Conservation (phyloP, 345 rosid genomes). For the Eucalyptus camaldulensis region DNA sequence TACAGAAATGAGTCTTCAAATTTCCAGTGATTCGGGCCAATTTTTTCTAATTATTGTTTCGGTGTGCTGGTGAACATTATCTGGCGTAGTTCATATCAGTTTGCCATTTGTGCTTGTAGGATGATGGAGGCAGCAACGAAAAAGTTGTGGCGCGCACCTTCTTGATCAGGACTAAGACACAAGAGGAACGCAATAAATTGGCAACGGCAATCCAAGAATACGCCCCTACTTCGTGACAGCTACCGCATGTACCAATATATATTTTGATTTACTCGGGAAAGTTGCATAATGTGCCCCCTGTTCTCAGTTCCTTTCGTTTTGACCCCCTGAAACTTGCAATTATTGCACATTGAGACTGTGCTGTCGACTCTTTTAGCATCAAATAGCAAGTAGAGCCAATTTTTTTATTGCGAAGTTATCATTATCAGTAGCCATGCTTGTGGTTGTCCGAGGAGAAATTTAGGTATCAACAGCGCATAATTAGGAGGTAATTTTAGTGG, state of each 20-base stretch:
- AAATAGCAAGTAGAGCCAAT: background rate
- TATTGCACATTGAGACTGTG: background rate
- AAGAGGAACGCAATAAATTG: conserved; percentile 68
- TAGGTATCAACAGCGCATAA: too few species aligned
- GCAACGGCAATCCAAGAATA: conserved; percentile 70
- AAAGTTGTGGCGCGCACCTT: conserved; percentile 59
- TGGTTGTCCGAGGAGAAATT: too few species aligned
- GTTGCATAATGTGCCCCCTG: background rate
- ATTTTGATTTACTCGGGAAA: background rate
- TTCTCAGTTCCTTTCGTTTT: background rate
- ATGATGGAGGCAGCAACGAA: conserved; percentile 25
- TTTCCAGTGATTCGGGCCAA: background rate
- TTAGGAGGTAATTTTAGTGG: too few species aligned
- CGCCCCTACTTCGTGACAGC: conserved; percentile 53
- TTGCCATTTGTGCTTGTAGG: conserved; percentile 28
- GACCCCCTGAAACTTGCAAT: background rate
- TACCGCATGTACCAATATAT: background rate
- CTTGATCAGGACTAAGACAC: conserved; percentile 61
- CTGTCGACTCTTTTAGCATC: background rate
- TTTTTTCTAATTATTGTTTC: background rate
- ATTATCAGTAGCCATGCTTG: background rate
- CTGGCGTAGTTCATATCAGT: background rate
- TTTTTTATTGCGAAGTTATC: background rate
- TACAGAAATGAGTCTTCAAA: background rate
- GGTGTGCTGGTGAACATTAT: background rate